Evolutionary conservation across 2,329 filamentous ascomycete species (phyloP).

Genomic region (Diplodia corticola): DNA sequence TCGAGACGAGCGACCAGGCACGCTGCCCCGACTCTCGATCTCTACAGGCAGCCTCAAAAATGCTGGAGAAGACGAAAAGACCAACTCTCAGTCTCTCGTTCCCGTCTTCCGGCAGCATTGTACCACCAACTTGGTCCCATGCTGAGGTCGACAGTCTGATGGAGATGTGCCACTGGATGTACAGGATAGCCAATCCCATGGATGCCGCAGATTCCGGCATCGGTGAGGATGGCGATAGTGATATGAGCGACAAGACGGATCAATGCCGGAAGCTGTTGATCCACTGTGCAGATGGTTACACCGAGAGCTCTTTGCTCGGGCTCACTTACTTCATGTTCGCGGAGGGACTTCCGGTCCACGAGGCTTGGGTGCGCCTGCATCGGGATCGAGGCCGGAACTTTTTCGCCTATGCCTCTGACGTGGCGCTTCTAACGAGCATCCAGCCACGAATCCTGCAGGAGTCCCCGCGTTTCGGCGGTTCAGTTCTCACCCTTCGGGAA

Average conservation of each 20-base stretch:
- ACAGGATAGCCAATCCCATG: constrained; percentile 65
- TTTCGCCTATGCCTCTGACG: constrained; percentile 92
- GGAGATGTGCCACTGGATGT: constrained; percentile 87
- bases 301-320: constrained; percentile 84
- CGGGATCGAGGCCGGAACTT: constrained; percentile 82
- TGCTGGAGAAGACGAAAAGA: constrained; percentile 46
- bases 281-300: constrained; percentile 94
- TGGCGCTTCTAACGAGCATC: constrained; percentile 75
- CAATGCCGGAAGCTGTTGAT: constrained; percentile 73
- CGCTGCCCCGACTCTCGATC: constrained; percentile 69
- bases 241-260: constrained; percentile 44
- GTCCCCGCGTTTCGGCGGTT: constrained; percentile 59
- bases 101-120: constrained; percentile 89
- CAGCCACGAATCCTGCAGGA: constrained; percentile 72
- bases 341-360: constrained; percentile 74
- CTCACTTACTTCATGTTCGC: constrained; percentile 94
- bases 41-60: constrained; percentile 63
- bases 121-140: constrained; percentile 80
- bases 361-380: constrained; percentile 87
- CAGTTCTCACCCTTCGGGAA: constrained; percentile 59
- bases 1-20: constrained; percentile 86
- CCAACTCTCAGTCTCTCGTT: constrained; percentile 69
- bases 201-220: constrained; percentile 46
- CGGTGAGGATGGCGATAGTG: constrained; percentile 49
- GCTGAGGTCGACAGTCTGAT: constrained; percentile 80